Conservation (phyloP, 192 early-diverging fungal genomes). For the Backusella circina region DNA sequence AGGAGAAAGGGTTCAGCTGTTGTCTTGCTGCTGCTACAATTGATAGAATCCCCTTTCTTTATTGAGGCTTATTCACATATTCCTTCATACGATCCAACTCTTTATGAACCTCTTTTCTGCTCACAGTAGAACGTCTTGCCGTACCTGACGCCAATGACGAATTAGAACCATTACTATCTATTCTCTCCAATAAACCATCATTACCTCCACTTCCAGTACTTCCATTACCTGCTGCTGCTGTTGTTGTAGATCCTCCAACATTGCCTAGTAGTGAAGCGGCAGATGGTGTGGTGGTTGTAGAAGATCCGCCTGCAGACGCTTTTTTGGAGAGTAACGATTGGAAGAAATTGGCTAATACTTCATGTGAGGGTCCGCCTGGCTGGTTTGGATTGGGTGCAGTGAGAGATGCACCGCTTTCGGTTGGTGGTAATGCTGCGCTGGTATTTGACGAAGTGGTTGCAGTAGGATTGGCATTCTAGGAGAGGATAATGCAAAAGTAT, state of each 20-base stretch:
- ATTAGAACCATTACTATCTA: background rate
- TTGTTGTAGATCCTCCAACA: background rate
- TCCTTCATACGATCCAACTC: constrained; percentile 33
- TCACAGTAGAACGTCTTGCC: constrained; percentile 14
- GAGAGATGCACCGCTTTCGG: background rate
- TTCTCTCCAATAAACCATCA: background rate
- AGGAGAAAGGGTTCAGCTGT: background rate
- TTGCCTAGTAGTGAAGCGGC: background rate
- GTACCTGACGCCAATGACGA: background rate
- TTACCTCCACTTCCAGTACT: constrained; percentile 5
- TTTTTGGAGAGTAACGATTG: constrained; percentile 74
- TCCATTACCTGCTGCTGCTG: background rate
- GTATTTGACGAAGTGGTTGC: background rate
- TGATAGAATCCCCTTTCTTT: too few relatives aligned
- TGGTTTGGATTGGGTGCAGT: background rate
- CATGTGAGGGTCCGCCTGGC: constrained; percentile 44
- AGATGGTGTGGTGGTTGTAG: background rate
- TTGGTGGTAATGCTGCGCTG: background rate
- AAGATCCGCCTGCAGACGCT: constrained; percentile 13
- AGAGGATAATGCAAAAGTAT: background rate
- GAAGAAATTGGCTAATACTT: constrained; percentile 88
- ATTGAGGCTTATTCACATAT: constrained; percentile 9
- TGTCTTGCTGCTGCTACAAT: background rate
- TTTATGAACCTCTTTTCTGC: constrained; percentile 35
- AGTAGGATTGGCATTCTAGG: background rate